Conservation (phyloP, 2,329 filamentous ascomycete species). For the Fusarium luffae region DNA sequence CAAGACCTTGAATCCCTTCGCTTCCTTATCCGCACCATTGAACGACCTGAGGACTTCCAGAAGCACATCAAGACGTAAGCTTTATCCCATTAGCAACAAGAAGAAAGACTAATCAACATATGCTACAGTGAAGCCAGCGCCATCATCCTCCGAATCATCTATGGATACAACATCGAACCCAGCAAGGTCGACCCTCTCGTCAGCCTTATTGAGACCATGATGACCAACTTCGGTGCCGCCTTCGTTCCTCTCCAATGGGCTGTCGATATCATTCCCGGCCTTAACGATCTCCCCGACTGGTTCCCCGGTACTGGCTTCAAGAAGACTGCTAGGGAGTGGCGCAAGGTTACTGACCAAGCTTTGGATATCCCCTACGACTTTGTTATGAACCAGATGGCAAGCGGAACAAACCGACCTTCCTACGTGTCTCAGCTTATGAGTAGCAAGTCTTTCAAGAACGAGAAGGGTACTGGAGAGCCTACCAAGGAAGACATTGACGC, state of each 20-base stretch:
- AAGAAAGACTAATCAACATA: background rate
- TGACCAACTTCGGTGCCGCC: conserved; percentile 46
- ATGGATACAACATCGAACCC: conserved; percentile 50
- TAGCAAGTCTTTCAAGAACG: conserved; percentile 25
- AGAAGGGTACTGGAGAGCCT: background rate
- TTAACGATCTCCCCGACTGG: conserved; percentile 47
- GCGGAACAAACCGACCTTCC: conserved; percentile 30
- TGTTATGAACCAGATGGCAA: conserved; percentile 44
- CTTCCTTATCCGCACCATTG: conserved; percentile 39
- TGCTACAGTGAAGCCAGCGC: conserved; percentile 44
- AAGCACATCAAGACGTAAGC: conserved; percentile 47
- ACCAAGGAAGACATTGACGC: conserved; percentile 38
- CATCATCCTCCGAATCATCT: conserved; percentile 45
- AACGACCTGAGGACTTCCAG: conserved; percentile 36
- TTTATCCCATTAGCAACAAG: background rate
- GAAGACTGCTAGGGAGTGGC: conserved; percentile 45
- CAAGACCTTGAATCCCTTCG: conserved; percentile 46
- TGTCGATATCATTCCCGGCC: conserved; percentile 48
- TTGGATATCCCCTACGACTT: conserved; percentile 48
- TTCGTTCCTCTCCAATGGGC: conserved; percentile 48
- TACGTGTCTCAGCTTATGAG: conserved; percentile 46
- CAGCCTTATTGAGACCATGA: conserved; percentile 44
- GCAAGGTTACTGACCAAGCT: conserved; percentile 23
- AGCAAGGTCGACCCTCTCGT: conserved; percentile 48
- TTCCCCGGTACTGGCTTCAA: conserved; percentile 49